phyloP scores from a whole-genome alignment of 2,329 filamentous ascomycete species.

The Annulohypoxylon truncatum region DNA sequence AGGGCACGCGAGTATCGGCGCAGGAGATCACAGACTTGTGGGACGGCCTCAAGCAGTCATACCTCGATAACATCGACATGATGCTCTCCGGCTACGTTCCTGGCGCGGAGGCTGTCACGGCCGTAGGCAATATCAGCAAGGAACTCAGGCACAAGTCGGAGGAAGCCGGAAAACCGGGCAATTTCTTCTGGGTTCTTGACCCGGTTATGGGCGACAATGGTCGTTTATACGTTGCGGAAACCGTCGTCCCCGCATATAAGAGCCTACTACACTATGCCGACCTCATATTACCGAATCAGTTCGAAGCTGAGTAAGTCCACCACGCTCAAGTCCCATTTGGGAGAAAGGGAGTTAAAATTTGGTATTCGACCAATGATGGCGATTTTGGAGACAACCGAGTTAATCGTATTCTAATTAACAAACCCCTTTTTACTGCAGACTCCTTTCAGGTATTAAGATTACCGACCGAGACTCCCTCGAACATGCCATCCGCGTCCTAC shows the following conservation, averaged over 20 bases:
- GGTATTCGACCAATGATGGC: not conserved
- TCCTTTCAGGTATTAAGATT: conserved; percentile 87
- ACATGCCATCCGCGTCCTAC: conserved; percentile 79
- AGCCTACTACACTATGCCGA: conserved; percentile 83
- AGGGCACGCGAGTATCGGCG: conserved; percentile 83
- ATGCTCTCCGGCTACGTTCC: conserved; percentile 96
- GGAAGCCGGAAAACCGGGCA: conserved; percentile 64
- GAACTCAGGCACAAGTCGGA: conserved; percentile 77
- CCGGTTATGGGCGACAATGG: conserved; percentile 99
- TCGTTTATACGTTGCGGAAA: conserved; percentile 87
- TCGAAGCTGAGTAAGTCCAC: conserved; percentile 85
- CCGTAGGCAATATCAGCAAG: conserved; percentile 84
- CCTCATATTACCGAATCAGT: conserved; percentile 94
- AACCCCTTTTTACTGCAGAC: conserved; percentile 59
- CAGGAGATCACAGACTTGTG: conserved; percentile 87
- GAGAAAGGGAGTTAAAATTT: too few species aligned
- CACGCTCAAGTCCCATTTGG: not conserved
- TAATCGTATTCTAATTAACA: conserved; percentile 3
- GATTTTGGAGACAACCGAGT: too few species aligned
- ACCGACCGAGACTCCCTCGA: conserved; percentile 78
- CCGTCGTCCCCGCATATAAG: conserved; percentile 93
- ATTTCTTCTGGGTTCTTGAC: conserved; percentile 97
- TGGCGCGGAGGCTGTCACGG: conserved; percentile 83
- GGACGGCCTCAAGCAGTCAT: conserved; percentile 82
- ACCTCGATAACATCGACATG: conserved; percentile 90